Conservation (phyloP, 495 filamentous ascomycete species). For the Aspergillus affinis region DNA sequence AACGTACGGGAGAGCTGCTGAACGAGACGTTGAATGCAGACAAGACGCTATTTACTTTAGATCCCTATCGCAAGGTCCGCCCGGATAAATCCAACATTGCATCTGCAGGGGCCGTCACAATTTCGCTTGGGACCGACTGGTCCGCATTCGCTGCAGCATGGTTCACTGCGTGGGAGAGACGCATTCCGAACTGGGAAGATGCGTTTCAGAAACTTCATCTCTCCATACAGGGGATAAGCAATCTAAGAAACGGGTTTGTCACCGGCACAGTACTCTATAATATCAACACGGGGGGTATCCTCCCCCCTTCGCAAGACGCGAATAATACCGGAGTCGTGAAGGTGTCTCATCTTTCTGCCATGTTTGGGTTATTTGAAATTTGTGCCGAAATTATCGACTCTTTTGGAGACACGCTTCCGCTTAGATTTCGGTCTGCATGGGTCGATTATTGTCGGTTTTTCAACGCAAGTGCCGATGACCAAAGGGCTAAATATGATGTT, state of each 20-base stretch:
- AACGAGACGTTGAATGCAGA: slow-evolving; percentile 40
- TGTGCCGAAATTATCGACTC: slow-evolving; percentile 40
- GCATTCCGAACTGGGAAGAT: slow-evolving; percentile 41
- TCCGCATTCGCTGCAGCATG: slow-evolving; percentile 45
- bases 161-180: slow-evolving; percentile 49
- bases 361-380: slow-evolving; percentile 50
- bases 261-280: slow-evolving; percentile 46
- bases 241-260: slow-evolving; percentile 46
- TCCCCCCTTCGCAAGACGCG: slow-evolving; percentile 40
- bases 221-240: slow-evolving; percentile 39
- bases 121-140: slow-evolving; percentile 50
- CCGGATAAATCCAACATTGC: slow-evolving; percentile 36
- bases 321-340: slow-evolving; percentile 39
- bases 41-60: slow-evolving; percentile 40
- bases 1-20: slow-evolving; percentile 46
- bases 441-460: slow-evolving; percentile 46
- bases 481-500: slow-evolving; percentile 39
- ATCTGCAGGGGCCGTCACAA: slow-evolving; percentile 32
- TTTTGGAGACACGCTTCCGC: slow-evolving; percentile 20
- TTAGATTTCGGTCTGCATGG: slow-evolving; percentile 39
- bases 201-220: slow-evolving; percentile 34
- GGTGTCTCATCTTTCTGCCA: slow-evolving; percentile 44
- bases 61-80: slow-evolving; percentile 48
- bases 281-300: slow-evolving; percentile 33
- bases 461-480: slow-evolving; percentile 33